phyloP scores from a whole-genome alignment of 164 flowering plant genomes.

The Tinospora cordifolia region DNA sequence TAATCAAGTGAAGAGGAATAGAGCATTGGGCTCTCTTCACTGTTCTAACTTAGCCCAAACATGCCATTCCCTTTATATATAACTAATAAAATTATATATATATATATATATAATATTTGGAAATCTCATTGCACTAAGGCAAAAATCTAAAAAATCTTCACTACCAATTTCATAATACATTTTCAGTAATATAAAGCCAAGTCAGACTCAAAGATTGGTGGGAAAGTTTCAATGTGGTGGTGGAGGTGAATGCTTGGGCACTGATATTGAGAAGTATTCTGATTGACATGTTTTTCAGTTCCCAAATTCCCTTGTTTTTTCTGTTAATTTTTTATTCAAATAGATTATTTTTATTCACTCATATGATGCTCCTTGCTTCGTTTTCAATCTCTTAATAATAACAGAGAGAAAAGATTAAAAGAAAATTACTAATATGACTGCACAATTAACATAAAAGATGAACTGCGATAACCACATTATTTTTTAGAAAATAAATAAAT shows the following conservation, averaged over 20 bases:
- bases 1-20: no score
- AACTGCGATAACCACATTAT: no score
- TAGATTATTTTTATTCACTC: neutral
- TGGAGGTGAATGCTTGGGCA: no score
- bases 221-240: no score
- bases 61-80: neutral
- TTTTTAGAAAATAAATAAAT: no score
- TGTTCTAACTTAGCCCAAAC: neutral
- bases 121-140: neutral
- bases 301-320: neutral
- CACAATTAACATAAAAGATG: no score
- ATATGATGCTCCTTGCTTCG: neutral
- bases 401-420: no score
- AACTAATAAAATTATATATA: neutral
- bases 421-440: no score
- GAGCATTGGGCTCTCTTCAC: neutral
- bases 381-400: neutral
- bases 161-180: neutral
- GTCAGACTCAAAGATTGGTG: constrained; percentile 1
- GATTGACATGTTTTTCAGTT: neutral
- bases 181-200: neutral
- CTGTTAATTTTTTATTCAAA: neutral
- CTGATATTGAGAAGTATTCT: neutral
- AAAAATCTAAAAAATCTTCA: neutral
- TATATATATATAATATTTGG: neutral